A percentile compares a stretch with the other conserved stretches of the same genome.
These are phyloP conservation scores for Gossypium raimondii DNA, from an alignment of 345 rosid species.

Conservation along the genomic window DNA sequence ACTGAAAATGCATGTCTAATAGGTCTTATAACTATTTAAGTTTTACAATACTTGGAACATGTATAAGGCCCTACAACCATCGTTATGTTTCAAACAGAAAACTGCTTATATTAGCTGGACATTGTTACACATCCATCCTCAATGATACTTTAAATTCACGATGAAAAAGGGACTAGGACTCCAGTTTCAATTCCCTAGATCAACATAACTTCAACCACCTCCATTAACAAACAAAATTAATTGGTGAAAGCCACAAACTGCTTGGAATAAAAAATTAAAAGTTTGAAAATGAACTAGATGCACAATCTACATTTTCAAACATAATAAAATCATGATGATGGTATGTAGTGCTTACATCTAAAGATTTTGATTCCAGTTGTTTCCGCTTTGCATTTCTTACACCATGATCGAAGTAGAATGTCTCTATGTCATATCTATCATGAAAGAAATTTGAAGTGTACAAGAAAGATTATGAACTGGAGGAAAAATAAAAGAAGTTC, in stretches of 20 bases:
- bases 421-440: constrained; percentile 55
- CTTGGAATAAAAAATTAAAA: not conserved
- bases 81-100: not conserved
- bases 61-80: not conserved
- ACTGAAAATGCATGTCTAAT: not conserved
- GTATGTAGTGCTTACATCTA: constrained; percentile 48
- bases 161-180: not conserved
- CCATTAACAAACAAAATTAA: not conserved
- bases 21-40: not conserved
- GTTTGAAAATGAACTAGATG: constrained; percentile 9
- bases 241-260: constrained; percentile 2
- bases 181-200: not conserved
- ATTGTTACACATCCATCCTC: not conserved
- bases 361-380: constrained; percentile 52
- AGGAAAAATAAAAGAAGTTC: not conserved
- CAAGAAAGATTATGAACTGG: constrained; percentile 19
- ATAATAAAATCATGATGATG: not conserved
- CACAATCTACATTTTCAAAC: not conserved
- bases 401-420: constrained; percentile 69
- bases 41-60: not conserved
- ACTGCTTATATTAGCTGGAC: not conserved
- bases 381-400: constrained; percentile 56
- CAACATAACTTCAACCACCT: not conserved
- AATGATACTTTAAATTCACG: not conserved
- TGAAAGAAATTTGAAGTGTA: constrained; percentile 12